Base-by-base conservation (phyloP, 2,329 filamentous ascomycete genomes). In the Alternaria burnsii region DNA sequence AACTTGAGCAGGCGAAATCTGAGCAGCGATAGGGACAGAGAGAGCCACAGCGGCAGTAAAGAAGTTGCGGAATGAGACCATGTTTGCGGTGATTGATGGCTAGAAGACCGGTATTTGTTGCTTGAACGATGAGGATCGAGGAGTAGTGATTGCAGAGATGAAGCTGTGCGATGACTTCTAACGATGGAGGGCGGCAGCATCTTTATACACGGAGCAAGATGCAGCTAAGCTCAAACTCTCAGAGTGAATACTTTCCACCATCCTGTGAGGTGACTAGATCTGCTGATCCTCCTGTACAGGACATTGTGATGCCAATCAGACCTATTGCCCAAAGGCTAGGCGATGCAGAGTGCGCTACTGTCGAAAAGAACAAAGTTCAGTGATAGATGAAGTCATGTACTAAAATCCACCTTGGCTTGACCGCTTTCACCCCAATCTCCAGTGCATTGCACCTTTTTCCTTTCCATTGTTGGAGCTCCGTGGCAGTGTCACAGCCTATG, bases 41-140 rank as follows among this genome's bases (percentile, higher is more conserved):
- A 68, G 22, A 18, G 65, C 65, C 56, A 68, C 20, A 24, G 58
- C 56, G 28, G 63, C 55, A 24, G 58, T 57, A 43, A 68, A 36
- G 53, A 66, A n/a, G 41, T 58, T 68, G 40, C 58, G 55, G 58
- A 68, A 55, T 34, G 65, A 53, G 40, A 68, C 65, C 65, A 68
- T 68, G 30, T 30, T 62, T 47, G 30, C 26, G 55, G 53, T 57
- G 12, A 47, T 43, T 42, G 24, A 44, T 30, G 34, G 34, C 46
- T 50, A 6, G 16, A 12, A 32, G 18, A 14, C 22, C 20, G 18
- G 10, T 51, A 42, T 22, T 26, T 42, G 28, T n/a, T 38, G 36
- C 20, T 43, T 30, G 36, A 24, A 44, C 10, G 46, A 46, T 59
- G 57, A 46, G 24, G 40, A 56, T 26, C 51, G 52, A 46, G 30